Evolutionary conservation across 1,284 basidiomycete genomes (phyloP).

Genomic region (Agroathelia rolfsii): DNA sequence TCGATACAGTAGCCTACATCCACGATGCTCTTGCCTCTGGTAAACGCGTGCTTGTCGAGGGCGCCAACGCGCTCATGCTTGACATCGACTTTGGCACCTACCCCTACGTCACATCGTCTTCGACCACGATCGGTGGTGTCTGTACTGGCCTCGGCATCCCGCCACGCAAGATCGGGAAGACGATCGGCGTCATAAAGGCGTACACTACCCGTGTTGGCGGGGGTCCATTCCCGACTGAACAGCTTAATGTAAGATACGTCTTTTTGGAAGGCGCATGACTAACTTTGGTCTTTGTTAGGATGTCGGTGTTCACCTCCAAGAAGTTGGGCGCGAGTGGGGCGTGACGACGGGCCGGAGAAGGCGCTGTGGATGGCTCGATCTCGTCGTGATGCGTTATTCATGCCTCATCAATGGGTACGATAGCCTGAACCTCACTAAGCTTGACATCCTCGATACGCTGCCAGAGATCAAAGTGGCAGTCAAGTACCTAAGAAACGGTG

Average conservation of each 20-base stretch:
- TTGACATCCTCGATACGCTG: conserved; percentile 85
- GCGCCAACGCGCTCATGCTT: conserved; percentile 97
- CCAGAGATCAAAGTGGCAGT: conserved; percentile 85
- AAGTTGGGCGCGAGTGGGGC: conserved; percentile 89
- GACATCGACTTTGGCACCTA: conserved; percentile 98
- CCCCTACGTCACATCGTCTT: conserved; percentile 92
- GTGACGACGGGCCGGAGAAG: conserved; percentile 87
- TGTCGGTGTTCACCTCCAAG: conserved; percentile 82
- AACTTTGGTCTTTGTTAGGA: no score
- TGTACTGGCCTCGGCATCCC: conserved; percentile 95
- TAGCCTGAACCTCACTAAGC: conserved; percentile 88
- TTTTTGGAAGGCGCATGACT: no score
- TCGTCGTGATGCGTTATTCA: conserved; percentile 92
- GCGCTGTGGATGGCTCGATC: conserved; percentile 95
- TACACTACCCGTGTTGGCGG: conserved; percentile 97
- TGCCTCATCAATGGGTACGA: conserved; percentile 95
- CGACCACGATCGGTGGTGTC: conserved; percentile 89
- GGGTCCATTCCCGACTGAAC: conserved; percentile 96
- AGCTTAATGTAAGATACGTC: conserved; percentile 60
- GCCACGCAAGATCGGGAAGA: conserved; percentile 75
- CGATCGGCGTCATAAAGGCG: conserved; percentile 92
- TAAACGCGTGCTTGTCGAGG: conserved; percentile 88
- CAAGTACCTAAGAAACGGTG: conserved; percentile 72
- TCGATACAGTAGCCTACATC: conserved; percentile 81
- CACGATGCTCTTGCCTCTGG: conserved; percentile 69